phyloP scores from a whole-genome alignment of 441 rosid genomes.

The Croton laevigatus region DNA sequence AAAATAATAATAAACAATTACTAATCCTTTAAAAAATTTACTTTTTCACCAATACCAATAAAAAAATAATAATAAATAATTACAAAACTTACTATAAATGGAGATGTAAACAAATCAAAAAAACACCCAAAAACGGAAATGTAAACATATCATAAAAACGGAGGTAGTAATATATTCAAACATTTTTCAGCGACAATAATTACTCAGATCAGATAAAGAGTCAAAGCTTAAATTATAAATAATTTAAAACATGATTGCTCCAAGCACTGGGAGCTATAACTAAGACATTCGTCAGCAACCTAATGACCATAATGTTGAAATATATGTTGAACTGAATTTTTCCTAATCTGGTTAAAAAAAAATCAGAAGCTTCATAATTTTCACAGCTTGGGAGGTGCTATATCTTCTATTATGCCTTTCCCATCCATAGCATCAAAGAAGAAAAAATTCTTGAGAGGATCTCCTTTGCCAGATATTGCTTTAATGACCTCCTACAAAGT shows the following conservation, averaged over 20 bases:
- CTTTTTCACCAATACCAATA: too few species aligned
- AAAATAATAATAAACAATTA: too few species aligned
- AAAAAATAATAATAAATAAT: too few species aligned
- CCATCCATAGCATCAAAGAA: slow-evolving; percentile 52
- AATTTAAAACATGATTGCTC: neutral
- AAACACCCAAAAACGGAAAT: too few species aligned
- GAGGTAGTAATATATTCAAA: neutral
- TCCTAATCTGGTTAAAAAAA: slow-evolving; percentile 5
- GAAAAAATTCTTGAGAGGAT: slow-evolving; percentile 73
- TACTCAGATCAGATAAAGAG: neutral
- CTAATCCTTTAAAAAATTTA: too few species aligned
- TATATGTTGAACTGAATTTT: neutral
- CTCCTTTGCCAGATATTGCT: slow-evolving; percentile 86
- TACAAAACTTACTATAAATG: too few species aligned
- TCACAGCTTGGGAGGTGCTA: slow-evolving; percentile 37
- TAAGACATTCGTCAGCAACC: neutral
- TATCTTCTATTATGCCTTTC: slow-evolving; percentile 64
- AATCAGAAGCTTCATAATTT: slow-evolving; percentile 19
- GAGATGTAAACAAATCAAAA: too few species aligned
- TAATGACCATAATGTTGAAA: neutral
- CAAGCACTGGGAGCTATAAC: neutral
- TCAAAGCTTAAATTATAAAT: neutral
- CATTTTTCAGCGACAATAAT: neutral
- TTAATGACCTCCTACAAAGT: slow-evolving; percentile 76
- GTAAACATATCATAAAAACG: too few species aligned